Evolutionary conservation across 2,329 filamentous ascomycete species (phyloP), one percentile per base, ranked within the genome.

Genomic region (Phialophora verrucosa): DNA sequence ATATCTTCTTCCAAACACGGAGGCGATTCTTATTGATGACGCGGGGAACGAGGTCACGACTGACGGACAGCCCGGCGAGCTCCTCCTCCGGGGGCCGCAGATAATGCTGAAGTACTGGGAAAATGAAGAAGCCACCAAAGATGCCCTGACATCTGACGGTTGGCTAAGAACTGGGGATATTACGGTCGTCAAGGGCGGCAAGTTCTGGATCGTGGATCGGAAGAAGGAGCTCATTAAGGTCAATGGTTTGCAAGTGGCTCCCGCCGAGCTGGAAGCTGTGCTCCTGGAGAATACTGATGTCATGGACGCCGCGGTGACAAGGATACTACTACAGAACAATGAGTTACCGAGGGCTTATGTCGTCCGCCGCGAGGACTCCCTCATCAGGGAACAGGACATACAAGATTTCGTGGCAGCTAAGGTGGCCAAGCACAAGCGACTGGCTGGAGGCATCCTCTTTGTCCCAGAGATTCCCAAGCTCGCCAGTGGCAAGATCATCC

Each of bases 121-220:
- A 31, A 76, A 76, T 17, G 69, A 71, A 1, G 72, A 77, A 32
- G 78, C 78, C 25, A 76, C 75, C 56, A 63, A 42, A 58, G 65
- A 68, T 75, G 94, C 92, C 4, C 44, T 61, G 8, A 64, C 64
- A 20, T 82, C 88, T 1, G 88, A 92, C 71, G 83, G 83, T 8
- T 94, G 92, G 87, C 87, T 96, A 83, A 86, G 85, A 50, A 97
- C 93, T 0, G 93, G 93, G 3, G 93, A 97, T 73, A 91, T 96
- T 75, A 92, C 90, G 0, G 80, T 94, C 2, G 80, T 95, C 7
- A 83, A 84, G 3, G 80, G 88, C 69, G 91, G 96, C 76, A 92
- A 96, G 74, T 77, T 96, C 53, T 89, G 92, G 79, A 91, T 94
- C 73, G 93, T 91, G 0, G 92, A 95, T 75, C 87, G 91, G 4